Percentiles rank a stretch among this genome's conserved stretches.
Conservation (phyloP, 768 basidiomycete genomes). For the Naganishia friedmannii region DNA sequence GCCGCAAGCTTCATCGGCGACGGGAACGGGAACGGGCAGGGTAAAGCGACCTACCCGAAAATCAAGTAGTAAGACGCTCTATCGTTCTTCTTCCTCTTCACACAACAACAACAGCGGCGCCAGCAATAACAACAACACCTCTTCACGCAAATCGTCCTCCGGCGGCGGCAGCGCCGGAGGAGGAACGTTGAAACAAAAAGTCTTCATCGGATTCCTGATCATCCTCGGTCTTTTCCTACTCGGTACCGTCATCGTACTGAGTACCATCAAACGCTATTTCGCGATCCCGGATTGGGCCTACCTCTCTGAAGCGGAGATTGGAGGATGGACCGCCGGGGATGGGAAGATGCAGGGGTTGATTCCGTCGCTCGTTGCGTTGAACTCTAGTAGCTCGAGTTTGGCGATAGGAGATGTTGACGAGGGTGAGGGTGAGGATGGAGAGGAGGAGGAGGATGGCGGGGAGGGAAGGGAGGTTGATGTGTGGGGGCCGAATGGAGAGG, state of each 20-base stretch:
- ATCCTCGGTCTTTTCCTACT: slow-evolving; percentile 30
- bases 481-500: slow-evolving; percentile 44
- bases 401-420: slow-evolving; percentile 3
- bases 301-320: slow-evolving; percentile 67
- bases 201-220: slow-evolving; percentile 17
- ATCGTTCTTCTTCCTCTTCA: neutral
- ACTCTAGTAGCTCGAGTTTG: no score
- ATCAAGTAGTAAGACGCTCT: slow-evolving; percentile 6
- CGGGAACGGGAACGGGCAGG: neutral
- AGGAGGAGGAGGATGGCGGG: neutral
- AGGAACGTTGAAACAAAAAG: slow-evolving; percentile 3
- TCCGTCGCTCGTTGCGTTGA: slow-evolving; percentile 50
- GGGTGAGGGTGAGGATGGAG: slow-evolving; percentile 2
- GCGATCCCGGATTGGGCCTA: slow-evolving; percentile 74
- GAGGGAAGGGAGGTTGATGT: slow-evolving; percentile 24
- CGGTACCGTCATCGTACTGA: slow-evolving; percentile 46
- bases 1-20: no score
- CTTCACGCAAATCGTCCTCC: neutral
- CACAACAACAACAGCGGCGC: no score
- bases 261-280: slow-evolving; percentile 85
- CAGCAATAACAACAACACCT: no score
- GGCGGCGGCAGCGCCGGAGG: no score
- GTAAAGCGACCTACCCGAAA: slow-evolving; percentile 5
- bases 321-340: slow-evolving; percentile 6
- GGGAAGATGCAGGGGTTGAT: slow-evolving; percentile 61